These are phyloP conservation scores for Ramaria rubella DNA, from an alignment of 768 basidiomycete species.

Conservation along the genomic window DNA sequence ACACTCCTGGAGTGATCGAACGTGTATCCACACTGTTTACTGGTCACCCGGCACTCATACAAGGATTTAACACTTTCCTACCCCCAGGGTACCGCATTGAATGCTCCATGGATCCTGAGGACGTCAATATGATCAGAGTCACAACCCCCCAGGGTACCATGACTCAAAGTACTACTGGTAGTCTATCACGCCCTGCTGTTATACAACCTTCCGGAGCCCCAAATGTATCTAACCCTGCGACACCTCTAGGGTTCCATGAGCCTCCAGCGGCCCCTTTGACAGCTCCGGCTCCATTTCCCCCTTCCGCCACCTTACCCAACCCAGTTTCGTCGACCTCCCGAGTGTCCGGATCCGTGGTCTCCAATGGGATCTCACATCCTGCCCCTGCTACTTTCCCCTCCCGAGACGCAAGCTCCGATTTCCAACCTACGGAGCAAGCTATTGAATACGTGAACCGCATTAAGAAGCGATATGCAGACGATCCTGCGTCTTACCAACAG, in stretches of 20 bases:
- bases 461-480: slow-evolving; percentile 74
- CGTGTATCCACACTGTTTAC: slow-evolving; percentile 91
- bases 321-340: not conserved
- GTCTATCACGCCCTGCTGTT: not conserved
- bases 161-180: slow-evolving; percentile 46
- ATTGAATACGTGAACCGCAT: slow-evolving; percentile 96
- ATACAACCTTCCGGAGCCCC: not conserved
- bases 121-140: slow-evolving; percentile 60
- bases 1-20: slow-evolving; percentile 95
- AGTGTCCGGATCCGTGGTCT: not conserved
- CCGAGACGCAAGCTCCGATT: not conserved
- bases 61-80: slow-evolving; percentile 97
- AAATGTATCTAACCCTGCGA: not conserved
- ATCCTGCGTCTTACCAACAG: slow-evolving; percentile 77
- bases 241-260: not conserved
- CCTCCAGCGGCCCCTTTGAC: not conserved
- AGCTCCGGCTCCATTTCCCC: not conserved
- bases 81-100: slow-evolving; percentile 94
- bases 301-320: not conserved
- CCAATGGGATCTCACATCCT: not conserved
- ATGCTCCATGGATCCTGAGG: slow-evolving; percentile 56
- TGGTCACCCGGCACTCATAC: slow-evolving; percentile 84
- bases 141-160: slow-evolving; percentile 69
- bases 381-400: not conserved
- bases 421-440: slow-evolving; percentile 56